A percentile compares a stretch with the other conserved stretches of the same genome.
phyloP scores from a whole-genome alignment of 139 green algal genomes.

The Choricystis sp. region DNA sequence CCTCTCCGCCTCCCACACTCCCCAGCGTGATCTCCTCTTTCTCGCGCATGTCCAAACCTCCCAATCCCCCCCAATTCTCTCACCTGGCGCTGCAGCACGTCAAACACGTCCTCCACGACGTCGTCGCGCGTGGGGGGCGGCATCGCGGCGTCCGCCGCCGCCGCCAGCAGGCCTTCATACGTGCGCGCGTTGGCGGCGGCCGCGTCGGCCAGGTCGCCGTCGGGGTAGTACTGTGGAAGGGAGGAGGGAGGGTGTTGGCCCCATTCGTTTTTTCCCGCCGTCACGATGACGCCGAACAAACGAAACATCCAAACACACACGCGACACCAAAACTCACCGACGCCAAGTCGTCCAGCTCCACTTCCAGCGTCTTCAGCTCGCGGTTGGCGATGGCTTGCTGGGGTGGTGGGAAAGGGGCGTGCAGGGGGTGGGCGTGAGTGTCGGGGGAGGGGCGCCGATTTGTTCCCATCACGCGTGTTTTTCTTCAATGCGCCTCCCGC shows the following conservation, averaged over 20 bases:
- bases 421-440: background rate
- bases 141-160: conserved; percentile 64
- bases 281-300: too few species aligned
- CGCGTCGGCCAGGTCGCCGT: conserved; percentile 26
- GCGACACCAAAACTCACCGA: conserved; percentile 20
- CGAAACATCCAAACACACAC: too few species aligned
- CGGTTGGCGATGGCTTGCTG: conserved; percentile 90
- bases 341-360: conserved; percentile 66
- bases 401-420: background rate
- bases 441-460: background rate
- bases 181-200: conserved; percentile 59
- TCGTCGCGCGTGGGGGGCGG: conserved; percentile 26
- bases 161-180: conserved; percentile 59
- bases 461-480: background rate
- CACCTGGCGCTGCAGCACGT: conserved; percentile 59
- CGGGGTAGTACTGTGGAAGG: conserved; percentile 6
- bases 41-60: too few species aligned
- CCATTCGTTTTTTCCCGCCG: background rate
- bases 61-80: conserved; percentile 1
- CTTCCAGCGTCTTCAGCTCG: conserved; percentile 31
- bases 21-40: too few species aligned
- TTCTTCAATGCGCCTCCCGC: background rate
- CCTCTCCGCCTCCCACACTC: too few species aligned
- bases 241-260: background rate
- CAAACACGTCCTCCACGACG: conserved; percentile 56